Evolutionary conservation across 306 rosid species (phyloP), one percentile per base, ranked within the genome.

Genomic region (Begonia masoniana): DNA sequence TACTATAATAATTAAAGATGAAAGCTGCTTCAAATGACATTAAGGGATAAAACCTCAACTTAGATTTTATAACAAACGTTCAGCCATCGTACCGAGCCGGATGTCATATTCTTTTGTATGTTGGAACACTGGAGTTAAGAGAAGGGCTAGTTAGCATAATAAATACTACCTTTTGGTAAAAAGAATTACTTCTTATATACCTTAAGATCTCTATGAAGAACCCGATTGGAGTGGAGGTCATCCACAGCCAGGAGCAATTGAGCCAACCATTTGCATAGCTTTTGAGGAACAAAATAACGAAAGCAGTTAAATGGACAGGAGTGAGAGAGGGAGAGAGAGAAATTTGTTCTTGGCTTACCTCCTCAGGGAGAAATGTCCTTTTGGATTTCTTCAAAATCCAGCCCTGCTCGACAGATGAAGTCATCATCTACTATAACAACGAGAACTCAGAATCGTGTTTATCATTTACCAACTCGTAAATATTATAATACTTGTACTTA

Each of bases 191-290:
- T 31, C 39, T 31, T 23, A 19, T 10, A 60, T 65, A 88, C 97
- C 97, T 88, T 88, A 55, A 88, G 79, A 74, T 88, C 97, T 74
- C 97, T 68, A 59, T 88, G 97, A 43, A 88, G 84, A 15, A 84
- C 95, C 16, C 97, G 88, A 69, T 84, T 79, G 14, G 86, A 82
- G 74, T 88, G 97, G 64, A 88, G 75, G 65, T 88, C 84, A 71
- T 88, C 97, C 64, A 88, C 70, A 61, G 97, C 97, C 36, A 88
- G 77, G 70, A 88, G 69, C 71, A 88, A 61, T 4, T 88, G 97
- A 60, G 95, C 69, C 70, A 88, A 62, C 97, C 97, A 88, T 61
- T 84, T 88, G 87, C 97, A 84, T 58, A 88, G 78, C 70, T 77
- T 88, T 95, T 88, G 75, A 60, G 59, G n/a, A 16, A 9, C 26